Evolutionary conservation across 177 flowering plant species (phyloP).

Genomic region (Telopea speciosissima): DNA sequence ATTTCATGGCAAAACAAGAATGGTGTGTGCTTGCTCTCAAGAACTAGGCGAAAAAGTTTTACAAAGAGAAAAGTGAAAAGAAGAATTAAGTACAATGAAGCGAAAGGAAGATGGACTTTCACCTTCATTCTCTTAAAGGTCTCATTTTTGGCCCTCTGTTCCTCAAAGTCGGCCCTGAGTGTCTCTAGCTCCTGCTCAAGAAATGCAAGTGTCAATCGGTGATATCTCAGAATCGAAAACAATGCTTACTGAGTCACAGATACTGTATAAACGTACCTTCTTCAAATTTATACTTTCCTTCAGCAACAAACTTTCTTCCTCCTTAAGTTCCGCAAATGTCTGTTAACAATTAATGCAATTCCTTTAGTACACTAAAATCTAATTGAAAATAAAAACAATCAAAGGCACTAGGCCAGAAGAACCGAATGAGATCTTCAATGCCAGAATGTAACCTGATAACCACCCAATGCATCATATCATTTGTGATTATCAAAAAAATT

Average conservation of each 20-base stretch:
- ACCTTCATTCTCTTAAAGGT: constrained; percentile 71
- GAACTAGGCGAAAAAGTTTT: too few species aligned
- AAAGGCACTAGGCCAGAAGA: too few species aligned
- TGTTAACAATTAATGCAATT: constrained; percentile 13
- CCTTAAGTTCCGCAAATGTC: constrained; percentile 63
- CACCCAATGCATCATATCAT: too few species aligned
- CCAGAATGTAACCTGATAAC: too few species aligned
- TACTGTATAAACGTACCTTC: constrained; percentile 30
- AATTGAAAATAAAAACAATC: too few species aligned
- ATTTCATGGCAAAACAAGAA: too few species aligned
- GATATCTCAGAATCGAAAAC: neutral
- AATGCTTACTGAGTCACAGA: neutral
- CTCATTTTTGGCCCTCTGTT: constrained; percentile 39
- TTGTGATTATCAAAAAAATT: too few species aligned
- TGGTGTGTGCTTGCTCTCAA: too few species aligned
- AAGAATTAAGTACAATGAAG: neutral
- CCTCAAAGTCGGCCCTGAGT: constrained; percentile 29
- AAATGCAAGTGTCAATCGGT: neutral
- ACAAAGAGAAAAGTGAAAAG: neutral
- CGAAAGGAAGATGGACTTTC: neutral
- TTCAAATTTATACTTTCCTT: constrained; percentile 45
- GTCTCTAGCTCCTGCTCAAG: constrained; percentile 41
- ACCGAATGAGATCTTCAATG: too few species aligned
- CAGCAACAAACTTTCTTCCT: constrained; percentile 45
- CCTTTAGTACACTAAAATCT: neutral